Base-by-base conservation (phyloP, 164 flowering plant species). In the Berberis vulgaris region DNA sequence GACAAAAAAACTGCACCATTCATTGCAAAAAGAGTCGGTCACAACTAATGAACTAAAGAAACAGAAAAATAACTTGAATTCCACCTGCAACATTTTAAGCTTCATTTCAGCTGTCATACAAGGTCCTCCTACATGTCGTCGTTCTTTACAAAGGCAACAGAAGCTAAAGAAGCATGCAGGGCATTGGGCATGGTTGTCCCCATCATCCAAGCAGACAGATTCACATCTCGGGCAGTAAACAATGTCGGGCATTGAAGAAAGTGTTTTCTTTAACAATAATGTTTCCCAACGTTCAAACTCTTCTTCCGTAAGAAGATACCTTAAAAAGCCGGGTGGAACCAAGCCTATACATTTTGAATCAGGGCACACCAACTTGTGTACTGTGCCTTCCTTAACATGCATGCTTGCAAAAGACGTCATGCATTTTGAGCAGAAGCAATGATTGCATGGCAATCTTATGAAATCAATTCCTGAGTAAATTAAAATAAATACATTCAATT, bases 171-270 rank as follows among this genome's bases (percentile, higher is more conserved):
- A 87, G 73, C 98, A 93, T 77, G 88, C 88, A 5, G 89, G 61
- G 78, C 98, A 93, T 67, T 83, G 91, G 3, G 94, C 97, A 77
- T 83, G 81, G 8, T 90, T 72, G 40, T 86, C 94, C 65, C 82
- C 86, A 77, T 90, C 98, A 71, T 85, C 97, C 66, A 93, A 72
- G 81, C 98, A 90, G 7, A 82, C 78, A 46, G 88, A 86, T 84
- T 86, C 96, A 78, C 98, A 93, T 73, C 96, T 78, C 4, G 97
- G 98, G 80, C 97, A 93, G 74, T 90, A 85, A 7, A 62, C 80
- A 46, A 93, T 67, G 77, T 93, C 98, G 9, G 88, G 64, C 98
- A 93, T 93, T 45, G 92, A 82, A 0, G 81, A 94, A n/a, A 90
- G 83, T 49, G 98, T 78, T 67, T 84, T 93, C 61, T 86, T 83